Base-by-base conservation (phyloP, 1,284 basidiomycete species). In the Rhizoctonia solani region DNA sequence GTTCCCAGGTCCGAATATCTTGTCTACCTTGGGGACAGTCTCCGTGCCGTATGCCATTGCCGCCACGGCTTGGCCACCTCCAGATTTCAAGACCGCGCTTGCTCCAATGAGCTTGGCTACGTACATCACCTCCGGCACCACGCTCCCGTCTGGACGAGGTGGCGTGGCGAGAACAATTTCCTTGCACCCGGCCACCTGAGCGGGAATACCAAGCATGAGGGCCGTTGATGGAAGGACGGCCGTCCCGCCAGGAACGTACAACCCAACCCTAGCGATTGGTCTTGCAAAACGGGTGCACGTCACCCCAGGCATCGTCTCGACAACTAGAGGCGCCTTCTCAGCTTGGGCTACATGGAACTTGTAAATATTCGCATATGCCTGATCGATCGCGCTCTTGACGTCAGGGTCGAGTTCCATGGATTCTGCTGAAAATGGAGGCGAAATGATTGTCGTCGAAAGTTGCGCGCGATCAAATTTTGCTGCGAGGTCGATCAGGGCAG, bases 221-320 rank as follows among this genome's bases (percentile, higher is more conserved):
- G 97, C 97, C 2, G 97, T 99, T 2, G 93, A 96, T 11, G 97
- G 97, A 25, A 99, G 82, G 52, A 99, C 87, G 1, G 97, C 97
- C 1, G 96, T 98, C 37, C 97, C 97, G 29, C 97, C 97, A 1
- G 97, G 97, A 1, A 99, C 93, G 79, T 99, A 99, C 56, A 99
- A 81, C 39, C 97, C 97, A 32, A 99, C 97, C 30, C 95, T 88
- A 67, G 92, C 87, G 74, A 99, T 96, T 11, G 97, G 90, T 47
- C 94, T 86, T 2, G 94, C 90, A 77, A 99, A 98, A 47, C 97
- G 87, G 46, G 92, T 90, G 79, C 95, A 98, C 1, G 93, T 87
- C 29, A 99, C 95, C 8, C 97, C 97, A 1, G 96, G 95, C 93
- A 95, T 98, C 5, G 97, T 99, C 79, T 98, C 94, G 14, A 99